Conservation (phyloP, 2,329 filamentous ascomycete species). For the Fusarium austroafricanum region DNA sequence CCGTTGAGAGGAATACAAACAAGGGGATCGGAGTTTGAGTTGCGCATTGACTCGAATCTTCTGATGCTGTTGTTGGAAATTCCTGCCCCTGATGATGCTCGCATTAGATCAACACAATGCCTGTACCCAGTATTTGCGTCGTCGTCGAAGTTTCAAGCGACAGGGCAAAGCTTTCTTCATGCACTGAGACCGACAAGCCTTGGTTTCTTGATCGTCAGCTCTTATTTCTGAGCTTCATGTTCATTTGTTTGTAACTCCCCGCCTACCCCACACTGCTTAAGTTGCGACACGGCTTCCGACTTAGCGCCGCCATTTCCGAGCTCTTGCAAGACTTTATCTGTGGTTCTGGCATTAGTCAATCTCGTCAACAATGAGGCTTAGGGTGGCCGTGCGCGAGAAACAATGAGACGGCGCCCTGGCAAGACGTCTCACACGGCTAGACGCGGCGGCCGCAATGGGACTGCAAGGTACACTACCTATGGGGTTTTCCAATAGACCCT, state of each 20-base stretch:
- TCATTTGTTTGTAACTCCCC: slow-evolving; percentile 10
- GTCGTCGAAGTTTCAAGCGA: slow-evolving; percentile 23
- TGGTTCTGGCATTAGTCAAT: slow-evolving; percentile 13
- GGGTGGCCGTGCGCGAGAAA: slow-evolving; percentile 27
- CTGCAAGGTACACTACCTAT: slow-evolving; percentile 31
- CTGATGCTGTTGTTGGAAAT: neutral
- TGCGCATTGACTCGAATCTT: neutral
- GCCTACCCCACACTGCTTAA: slow-evolving; percentile 31
- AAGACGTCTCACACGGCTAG: slow-evolving; percentile 37
- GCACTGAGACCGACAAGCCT: neutral
- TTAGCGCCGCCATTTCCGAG: slow-evolving; percentile 42
- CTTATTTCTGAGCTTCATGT: slow-evolving; percentile 2
- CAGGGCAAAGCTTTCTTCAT: slow-evolving; percentile 1
- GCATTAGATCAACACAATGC: slow-evolving; percentile 25
- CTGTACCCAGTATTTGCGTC: slow-evolving; percentile 31
- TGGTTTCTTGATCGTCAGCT: neutral
- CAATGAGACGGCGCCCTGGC: slow-evolving; percentile 8
- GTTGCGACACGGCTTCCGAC: slow-evolving; percentile 30
- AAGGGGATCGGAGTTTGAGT: slow-evolving; percentile 9
- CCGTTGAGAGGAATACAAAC: slow-evolving; percentile 6
- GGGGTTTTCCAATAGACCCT: slow-evolving; percentile 1
- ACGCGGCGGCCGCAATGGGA: slow-evolving; percentile 23
- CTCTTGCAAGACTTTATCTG: slow-evolving; percentile 11
- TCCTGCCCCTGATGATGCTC: slow-evolving; percentile 14
- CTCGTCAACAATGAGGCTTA: slow-evolving; percentile 31